Conservation (phyloP, 2,329 filamentous ascomycete genomes). For the Paraphaeosphaeria sporulosa region DNA sequence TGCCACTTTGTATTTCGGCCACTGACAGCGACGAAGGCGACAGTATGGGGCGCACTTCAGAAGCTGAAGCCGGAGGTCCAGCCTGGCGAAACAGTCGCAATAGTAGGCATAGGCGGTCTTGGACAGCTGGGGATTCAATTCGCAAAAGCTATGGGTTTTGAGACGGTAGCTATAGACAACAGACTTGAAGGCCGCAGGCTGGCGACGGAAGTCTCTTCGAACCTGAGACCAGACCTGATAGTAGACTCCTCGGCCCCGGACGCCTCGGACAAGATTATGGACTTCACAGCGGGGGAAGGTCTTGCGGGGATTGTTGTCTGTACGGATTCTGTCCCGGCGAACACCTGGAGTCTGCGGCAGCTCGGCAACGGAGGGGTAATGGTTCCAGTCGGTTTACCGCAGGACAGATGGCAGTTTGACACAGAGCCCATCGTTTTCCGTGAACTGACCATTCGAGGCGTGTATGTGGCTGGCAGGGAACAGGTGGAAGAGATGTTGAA, state of each 20-base stretch:
- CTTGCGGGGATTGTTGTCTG: slow-evolving; percentile 36
- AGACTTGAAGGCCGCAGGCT: slow-evolving; percentile 30
- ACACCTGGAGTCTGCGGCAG: slow-evolving; percentile 34
- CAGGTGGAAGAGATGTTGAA: slow-evolving; percentile 36
- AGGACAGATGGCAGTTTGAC: slow-evolving; percentile 36
- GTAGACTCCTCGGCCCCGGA: slow-evolving; percentile 24
- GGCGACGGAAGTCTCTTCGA: slow-evolving; percentile 23
- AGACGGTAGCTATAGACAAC: slow-evolving; percentile 34
- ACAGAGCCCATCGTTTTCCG: slow-evolving; percentile 33
- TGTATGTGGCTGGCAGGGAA: slow-evolving; percentile 33
- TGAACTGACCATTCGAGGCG: slow-evolving; percentile 34
- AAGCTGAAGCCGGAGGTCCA: slow-evolving; percentile 42
- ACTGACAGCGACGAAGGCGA: slow-evolving; percentile 27
- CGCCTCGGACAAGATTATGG: slow-evolving; percentile 24
- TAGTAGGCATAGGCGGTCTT: slow-evolving; percentile 83
- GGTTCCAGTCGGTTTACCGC: slow-evolving; percentile 34
- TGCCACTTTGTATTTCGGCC: not conserved
- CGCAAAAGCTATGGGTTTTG: slow-evolving; percentile 38
- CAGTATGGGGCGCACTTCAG: slow-evolving; percentile 34
- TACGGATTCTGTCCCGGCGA: slow-evolving; percentile 33
- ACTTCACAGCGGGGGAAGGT: slow-evolving; percentile 31
- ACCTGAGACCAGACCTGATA: slow-evolving; percentile 30
- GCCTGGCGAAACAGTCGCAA: slow-evolving; percentile 76
- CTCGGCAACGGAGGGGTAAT: slow-evolving; percentile 32
- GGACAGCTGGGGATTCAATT: slow-evolving; percentile 84